Base-by-base conservation (phyloP, 768 basidiomycete genomes). In the Phanerochaete sordida region DNA sequence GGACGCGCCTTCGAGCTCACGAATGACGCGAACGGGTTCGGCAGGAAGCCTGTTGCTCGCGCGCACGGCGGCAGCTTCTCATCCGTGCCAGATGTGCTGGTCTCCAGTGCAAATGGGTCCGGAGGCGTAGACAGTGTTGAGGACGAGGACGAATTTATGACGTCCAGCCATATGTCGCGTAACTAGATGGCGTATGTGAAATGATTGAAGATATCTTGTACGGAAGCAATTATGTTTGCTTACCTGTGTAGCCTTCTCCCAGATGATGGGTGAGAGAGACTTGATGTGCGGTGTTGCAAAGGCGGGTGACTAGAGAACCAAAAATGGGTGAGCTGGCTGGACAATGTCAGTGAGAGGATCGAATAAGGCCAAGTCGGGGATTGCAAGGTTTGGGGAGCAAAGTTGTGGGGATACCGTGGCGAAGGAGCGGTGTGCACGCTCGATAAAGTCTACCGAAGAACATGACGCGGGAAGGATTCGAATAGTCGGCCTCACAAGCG, bases 261-360 rank as follows among this genome's bases (percentile, higher is more conserved):
- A 81, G 65, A 88, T 88, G 13, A 88, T 77, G 3, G 84, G 85
- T 0, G 75, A 73, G 16, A 84, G 68, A 1, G 77, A 78, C 62
- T 77, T 78, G 64, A 86, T 76, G 57, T 81, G 77, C 1, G 75
- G 61, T 12, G 79, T 69, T 0, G 81, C 75, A 67, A 87, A 87
- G 1, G 82, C 82, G 8, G 84, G 81, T 16, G 72, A 74, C 80
- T 83, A 62, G 27, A 2, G 28, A n/a, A 24, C 13, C 7, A 35
- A 43, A 12, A 62, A 67, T 47, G 66, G 67, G 63, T 60, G 24
- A 52, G 55, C 15, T 13, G 45, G 30, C 24, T 9, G 35, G 12
- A 60, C 24, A 44, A 19, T 43, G 44, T 35, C 39, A 57, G 46
- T 7, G 21, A 21, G 11, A 5, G 45, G n/a, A 19, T 23, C 23